Conservation (phyloP, 2,329 filamentous ascomycete genomes). For the Cercospora berteroae region DNA sequence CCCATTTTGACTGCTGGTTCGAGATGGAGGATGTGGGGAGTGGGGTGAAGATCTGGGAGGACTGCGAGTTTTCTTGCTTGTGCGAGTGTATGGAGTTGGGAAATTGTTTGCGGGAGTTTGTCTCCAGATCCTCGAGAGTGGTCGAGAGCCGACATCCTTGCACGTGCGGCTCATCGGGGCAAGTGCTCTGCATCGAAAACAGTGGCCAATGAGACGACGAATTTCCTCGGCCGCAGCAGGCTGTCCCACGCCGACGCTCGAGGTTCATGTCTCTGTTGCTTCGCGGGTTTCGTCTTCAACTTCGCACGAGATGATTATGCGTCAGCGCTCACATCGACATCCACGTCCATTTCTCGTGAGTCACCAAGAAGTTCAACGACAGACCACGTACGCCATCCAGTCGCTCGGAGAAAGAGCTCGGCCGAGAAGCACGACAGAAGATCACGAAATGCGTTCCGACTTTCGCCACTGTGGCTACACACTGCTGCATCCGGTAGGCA, state of each 20-base stretch:
- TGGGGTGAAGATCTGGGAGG: background rate
- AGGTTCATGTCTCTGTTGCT: background rate
- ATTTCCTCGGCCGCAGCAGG: background rate
- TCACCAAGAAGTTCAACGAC: background rate
- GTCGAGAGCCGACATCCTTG: constrained; percentile 7
- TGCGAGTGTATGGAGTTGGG: background rate
- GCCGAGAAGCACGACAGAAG: constrained; percentile 6
- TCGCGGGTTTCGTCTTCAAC: background rate
- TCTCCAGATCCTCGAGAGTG: background rate
- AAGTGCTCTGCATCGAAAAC: background rate
- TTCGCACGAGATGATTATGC: background rate
- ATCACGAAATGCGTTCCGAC: constrained; percentile 7
- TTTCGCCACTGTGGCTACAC: constrained; percentile 14
- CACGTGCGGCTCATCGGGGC: constrained; percentile 2
- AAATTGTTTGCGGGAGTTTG: constrained; percentile 5
- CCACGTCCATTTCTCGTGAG: background rate
- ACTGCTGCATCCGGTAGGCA: constrained; percentile 6
- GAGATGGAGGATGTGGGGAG: background rate
- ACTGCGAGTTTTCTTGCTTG: background rate
- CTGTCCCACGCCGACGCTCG: background rate
- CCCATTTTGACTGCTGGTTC: constrained; percentile 19
- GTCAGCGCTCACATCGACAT: background rate
- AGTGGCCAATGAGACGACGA: background rate
- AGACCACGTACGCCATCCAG: background rate
- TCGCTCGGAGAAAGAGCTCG: constrained; percentile 1